A percentile compares a stretch with the other conserved stretches of the same genome.
These are phyloP conservation scores for Sophora flavescens DNA, from an alignment of 306 rosid genomes.

Conservation along the genomic window DNA sequence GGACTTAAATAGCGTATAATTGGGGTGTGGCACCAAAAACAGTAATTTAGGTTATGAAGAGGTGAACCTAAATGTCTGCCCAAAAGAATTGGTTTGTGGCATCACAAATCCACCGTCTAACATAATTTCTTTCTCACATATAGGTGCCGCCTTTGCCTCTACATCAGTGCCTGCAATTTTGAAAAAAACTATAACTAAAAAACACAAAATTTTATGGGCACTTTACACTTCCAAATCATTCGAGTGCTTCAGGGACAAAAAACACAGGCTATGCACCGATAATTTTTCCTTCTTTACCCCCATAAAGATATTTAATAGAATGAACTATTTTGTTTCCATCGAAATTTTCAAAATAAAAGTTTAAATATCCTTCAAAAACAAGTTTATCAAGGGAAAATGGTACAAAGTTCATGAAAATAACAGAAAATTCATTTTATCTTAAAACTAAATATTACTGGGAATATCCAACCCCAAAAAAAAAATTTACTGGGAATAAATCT, in stretches of 20 bases:
- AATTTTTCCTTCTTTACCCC: too few relatives aligned
- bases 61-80: conserved; percentile 78
- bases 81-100: conserved; percentile 77
- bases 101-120: conserved; percentile 71
- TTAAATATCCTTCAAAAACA: too few relatives aligned
- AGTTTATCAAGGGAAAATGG: not conserved
- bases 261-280: not conserved
- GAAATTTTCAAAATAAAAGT: too few relatives aligned
- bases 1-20: not conserved
- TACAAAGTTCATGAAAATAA: not conserved
- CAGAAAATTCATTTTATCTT: not conserved
- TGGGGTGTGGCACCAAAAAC: not conserved
- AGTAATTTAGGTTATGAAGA: conserved; percentile 31
- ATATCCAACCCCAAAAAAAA: too few relatives aligned
- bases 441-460: too few relatives aligned
- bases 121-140: conserved; percentile 59
- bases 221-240: not conserved
- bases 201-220: not conserved
- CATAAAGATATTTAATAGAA: too few relatives aligned
- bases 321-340: too few relatives aligned
- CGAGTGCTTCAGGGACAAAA: not conserved
- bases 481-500: not conserved
- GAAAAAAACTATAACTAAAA: not conserved
- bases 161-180: conserved; percentile 57
- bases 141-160: conserved; percentile 51